Conservation (phyloP, 148 eudicot genomes). For the Amaranthus hypochondriacus region DNA sequence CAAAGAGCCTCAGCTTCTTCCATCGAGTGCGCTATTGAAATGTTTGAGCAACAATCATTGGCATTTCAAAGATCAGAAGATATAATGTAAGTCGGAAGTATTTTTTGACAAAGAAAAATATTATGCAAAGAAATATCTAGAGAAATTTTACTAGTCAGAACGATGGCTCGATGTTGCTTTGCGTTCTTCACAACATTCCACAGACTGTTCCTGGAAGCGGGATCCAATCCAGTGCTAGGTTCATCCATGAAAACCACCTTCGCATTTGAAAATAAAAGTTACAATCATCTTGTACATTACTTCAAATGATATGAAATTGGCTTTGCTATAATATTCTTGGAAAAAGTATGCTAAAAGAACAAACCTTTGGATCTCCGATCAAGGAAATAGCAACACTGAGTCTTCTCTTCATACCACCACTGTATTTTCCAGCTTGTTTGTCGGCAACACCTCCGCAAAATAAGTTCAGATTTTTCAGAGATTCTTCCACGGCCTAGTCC, state of each 20-base stretch:
- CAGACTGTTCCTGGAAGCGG: conserved; percentile 69
- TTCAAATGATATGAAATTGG: background rate
- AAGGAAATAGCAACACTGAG: conserved; percentile 81
- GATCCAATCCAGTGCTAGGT: conserved; percentile 83
- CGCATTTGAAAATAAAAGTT: background rate
- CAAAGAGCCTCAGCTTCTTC: conserved; percentile 42
- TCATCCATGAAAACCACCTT: conserved; percentile 85
- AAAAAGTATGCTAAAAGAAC: background rate
- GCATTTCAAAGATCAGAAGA: background rate
- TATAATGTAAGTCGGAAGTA: background rate
- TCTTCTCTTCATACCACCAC: conserved; percentile 91
- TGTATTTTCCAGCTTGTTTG: conserved; percentile 58
- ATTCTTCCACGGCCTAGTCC: conserved; percentile 64
- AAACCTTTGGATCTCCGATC: conserved; percentile 73
- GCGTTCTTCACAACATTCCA: conserved; percentile 71
- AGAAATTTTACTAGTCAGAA: conserved; percentile 79
- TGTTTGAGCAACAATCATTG: conserved; percentile 1
- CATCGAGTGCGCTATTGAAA: conserved; percentile 33
- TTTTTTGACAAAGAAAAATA: background rate
- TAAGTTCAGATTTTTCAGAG: conserved; percentile 57
- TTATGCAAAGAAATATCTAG: conserved; percentile 41
- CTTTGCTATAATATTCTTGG: background rate
- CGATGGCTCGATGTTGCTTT: conserved; percentile 62
- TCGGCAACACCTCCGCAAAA: conserved; percentile 66
- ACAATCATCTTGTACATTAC: background rate